Evolutionary conservation across 164 flowering plant genomes (phyloP), one percentile per base, ranked within the genome.

Genomic region (Platanus orientalis): DNA sequence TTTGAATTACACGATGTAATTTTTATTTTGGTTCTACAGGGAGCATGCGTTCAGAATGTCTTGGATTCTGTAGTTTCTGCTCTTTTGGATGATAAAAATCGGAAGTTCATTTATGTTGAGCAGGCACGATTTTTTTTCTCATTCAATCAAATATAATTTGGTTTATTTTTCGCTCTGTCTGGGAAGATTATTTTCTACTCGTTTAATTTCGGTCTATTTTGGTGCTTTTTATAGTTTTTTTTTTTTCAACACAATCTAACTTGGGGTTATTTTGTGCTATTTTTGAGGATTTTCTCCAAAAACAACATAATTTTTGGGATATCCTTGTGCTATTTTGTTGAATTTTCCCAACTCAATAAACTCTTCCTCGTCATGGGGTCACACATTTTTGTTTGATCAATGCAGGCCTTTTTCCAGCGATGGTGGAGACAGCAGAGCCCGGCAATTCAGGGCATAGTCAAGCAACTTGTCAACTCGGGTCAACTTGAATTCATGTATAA

Each of bases 21-120:
- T 10, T 14, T 14, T 42, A 34, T 44, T 62, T 69, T 57, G n/a
- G n/a, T 10, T 47, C 47, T 25, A 24, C 65, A 84, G 89, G 86
- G 89, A 29, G 89, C 89, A 0, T 84, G 89, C 61, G 89, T 84
- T 6, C 86, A 82, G 74, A 84, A 82, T 54, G 85, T 81, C 25
- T 44, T 81, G 76, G 86, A 83, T 60, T 83, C 88, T 40, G 79
- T 78, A 6, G 74, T 84, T 58, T 62, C 83, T 0, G 78, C 86
- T 0, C 67, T 84, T 60, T 67, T 82, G 55, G 89, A 71, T n/a
- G 86, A 84, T 61, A 71, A 75, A 62, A 82, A 80, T 67, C 78
- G 89, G 50, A 84, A 72, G 69, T 84, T 79, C 70, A 82, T 84
- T 57, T 84, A 82, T 67, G 86, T 84, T 54, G 86, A 84, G 62